phyloP scores from a whole-genome alignment of 139 green algal genomes.

The Micromonas pusilla region DNA sequence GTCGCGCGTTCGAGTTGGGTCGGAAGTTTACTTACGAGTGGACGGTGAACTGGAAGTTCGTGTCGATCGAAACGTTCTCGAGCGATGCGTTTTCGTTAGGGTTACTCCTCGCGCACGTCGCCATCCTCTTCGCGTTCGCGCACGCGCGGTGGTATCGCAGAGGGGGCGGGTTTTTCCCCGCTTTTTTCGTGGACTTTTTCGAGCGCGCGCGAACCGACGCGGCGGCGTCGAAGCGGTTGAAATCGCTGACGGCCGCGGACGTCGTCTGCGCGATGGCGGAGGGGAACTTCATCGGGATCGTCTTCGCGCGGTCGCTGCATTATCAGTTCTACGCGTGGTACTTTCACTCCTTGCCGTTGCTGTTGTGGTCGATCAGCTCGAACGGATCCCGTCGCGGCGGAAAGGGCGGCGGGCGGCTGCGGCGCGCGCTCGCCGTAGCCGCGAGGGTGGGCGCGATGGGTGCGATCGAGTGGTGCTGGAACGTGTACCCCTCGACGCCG shows the following conservation, averaged over 20 bases:
- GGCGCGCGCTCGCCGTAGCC: too few relatives aligned
- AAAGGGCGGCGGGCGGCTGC: neutral
- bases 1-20: constrained; percentile 19
- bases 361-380: constrained; percentile 54
- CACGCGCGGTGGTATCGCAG: constrained; percentile 43
- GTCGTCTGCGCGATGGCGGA: constrained; percentile 47
- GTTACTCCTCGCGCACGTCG: constrained; percentile 55
- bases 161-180: constrained; percentile 2
- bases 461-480: constrained; percentile 56
- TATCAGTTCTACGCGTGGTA: constrained; percentile 87
- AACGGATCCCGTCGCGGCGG: neutral
- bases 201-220: neutral
- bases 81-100: constrained; percentile 45
- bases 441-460: constrained; percentile 34
- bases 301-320: constrained; percentile 66
- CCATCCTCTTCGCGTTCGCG: constrained; percentile 51
- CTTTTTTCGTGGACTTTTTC: constrained; percentile 19
- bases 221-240: neutral
- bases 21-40: constrained; percentile 68
- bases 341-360: constrained; percentile 55
- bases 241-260: neutral
- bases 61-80: constrained; percentile 60
- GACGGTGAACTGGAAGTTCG: constrained; percentile 80
- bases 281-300: constrained; percentile 69
- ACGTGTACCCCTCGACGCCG: constrained; percentile 45